Evolutionary conservation across 2,329 filamentous ascomycete species (phyloP).

Genomic region (Ophiostoma sp.): DNA sequence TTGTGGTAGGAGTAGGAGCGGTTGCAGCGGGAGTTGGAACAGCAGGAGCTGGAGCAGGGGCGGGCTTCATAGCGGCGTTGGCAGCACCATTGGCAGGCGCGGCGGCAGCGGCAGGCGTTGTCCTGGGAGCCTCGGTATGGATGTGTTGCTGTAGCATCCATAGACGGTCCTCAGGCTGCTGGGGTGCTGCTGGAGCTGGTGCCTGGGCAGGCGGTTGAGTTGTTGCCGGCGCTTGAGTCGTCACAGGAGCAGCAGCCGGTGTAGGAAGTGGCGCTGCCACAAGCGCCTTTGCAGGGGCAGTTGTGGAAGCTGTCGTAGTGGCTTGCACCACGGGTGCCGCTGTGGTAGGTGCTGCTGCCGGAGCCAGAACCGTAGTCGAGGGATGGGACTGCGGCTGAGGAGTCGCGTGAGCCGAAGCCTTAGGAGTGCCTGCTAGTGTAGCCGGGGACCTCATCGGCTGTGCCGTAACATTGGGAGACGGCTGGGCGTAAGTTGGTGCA

Average conservation of each 20-base stretch:
- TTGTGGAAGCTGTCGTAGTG: neutral
- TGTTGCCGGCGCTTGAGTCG: neutral
- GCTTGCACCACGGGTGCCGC: neutral
- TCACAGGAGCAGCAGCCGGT: neutral
- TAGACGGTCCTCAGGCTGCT: conserved; percentile 5
- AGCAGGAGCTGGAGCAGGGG: neutral
- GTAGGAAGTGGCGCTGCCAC: too few relatives aligned
- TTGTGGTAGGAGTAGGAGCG: neutral
- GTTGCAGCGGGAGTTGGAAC: neutral
- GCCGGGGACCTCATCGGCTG: neutral
- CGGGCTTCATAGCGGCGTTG: neutral
- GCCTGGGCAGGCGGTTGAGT: neutral
- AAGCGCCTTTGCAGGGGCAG: neutral
- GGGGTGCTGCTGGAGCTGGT: neutral
- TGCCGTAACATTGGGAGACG: neutral
- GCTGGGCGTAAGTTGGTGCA: neutral
- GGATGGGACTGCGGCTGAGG: neutral
- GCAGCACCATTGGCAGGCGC: neutral
- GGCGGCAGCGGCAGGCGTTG: neutral
- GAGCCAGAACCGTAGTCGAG: neutral
- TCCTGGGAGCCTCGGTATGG: neutral
- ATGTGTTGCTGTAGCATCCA: neutral
- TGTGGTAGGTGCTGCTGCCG: neutral
- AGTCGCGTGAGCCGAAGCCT: neutral
- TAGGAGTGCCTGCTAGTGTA: neutral